Evolutionary conservation across 768 basidiomycete genomes (phyloP), one percentile per base, ranked within the genome.

Genomic region (Agrocybe praecox): DNA sequence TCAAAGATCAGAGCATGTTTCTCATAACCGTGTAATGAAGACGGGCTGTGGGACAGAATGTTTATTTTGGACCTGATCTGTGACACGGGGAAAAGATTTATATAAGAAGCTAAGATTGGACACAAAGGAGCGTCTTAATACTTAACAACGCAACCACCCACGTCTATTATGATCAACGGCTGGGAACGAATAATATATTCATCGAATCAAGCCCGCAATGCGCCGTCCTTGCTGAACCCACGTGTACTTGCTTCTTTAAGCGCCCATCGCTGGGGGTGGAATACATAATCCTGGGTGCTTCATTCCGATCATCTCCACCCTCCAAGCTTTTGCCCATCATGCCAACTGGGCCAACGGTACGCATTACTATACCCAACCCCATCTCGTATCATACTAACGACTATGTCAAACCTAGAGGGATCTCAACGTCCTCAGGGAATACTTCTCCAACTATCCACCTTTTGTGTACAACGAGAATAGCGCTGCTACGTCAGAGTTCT

Each of bases 401-500:
- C 9, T 29, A 5, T 29, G 26, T 5, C 26, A 9, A 2, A n/a
- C 3, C 8, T 8, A 26, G n/a, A 23, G 56, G 29, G 26, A 34
- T 7, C 21, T 17, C 42, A 42, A 52, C 9, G 58, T 60, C 1
- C 58, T 69, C 3, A 51, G 55, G 1, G 21, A 52, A 1, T 72
- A 65, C 36, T 74, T 72, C 34, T 21, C 57, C 5, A 9, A 42
- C 3, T 70, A 66, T 45, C 49, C 51, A 0, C 22, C 22, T 0
- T 74, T 72, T 49, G 4, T 19, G 0, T 73, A 74, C 43, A 36
- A 65, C 18, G 34, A 63, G 2, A 47, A 46, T 7, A 29, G 50
- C 6, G 58, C 67, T 12, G 63, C 69, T 0, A 66, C 66, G 6
- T 46, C 48, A 1, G 71, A 75, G 33, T 74, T 72, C 50, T 8